Base-by-base conservation (phyloP, 2,329 filamentous ascomycete genomes). In the Cytospora leucostoma region DNA sequence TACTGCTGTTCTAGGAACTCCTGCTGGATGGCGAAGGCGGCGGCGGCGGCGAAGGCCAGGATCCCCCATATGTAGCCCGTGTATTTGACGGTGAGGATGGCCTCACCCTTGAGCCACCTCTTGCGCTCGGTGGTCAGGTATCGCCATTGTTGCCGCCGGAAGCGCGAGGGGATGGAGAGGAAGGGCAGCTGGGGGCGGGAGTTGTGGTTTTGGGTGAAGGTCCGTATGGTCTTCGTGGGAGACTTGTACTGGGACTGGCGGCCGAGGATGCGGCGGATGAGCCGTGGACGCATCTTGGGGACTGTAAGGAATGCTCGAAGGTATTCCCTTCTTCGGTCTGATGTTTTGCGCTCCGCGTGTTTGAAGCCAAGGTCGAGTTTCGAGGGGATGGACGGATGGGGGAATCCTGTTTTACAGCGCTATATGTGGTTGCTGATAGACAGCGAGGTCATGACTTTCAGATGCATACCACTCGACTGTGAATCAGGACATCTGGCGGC, bases 111-210 rank as follows among this genome's bases (percentile, higher is more conserved):
- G 63, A 93, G 79, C 79, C 88, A 92, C 66, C 80, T 78, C 67
- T 86, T 89, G 66, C 87, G 86, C 72, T 93, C 89, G 0, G 91
- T 96, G n/a, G 90, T 92, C 65, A 96, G 84, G 66, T 91, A 85
- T 59, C 93, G 88, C 4, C 85, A 84, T 44, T 88, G 79, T 51
- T 85, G 80, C 35, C 50, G 76, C 68, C 21, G 77, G 61, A 47
- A 75, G 66, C 47, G 56, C 13, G 68, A 62, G 19, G 78, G 82
- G 2, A 79, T 76, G 38, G 76, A 78, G 72, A 82, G 81, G 72
- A 81, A 88, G 60, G 79, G 83, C n/a, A 76, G 76, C 71, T 77
- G 82, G 61, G 74, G 84, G 63, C 76, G 78, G 65, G 63, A 74
- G 68, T 68, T 72, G 70, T 65, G 78, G 66, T 84, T 81, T 67